These are phyloP conservation scores for Rhynchosporium graminicola DNA, from an alignment of 2,329 filamentous ascomycete species.

Conservation along the genomic window DNA sequence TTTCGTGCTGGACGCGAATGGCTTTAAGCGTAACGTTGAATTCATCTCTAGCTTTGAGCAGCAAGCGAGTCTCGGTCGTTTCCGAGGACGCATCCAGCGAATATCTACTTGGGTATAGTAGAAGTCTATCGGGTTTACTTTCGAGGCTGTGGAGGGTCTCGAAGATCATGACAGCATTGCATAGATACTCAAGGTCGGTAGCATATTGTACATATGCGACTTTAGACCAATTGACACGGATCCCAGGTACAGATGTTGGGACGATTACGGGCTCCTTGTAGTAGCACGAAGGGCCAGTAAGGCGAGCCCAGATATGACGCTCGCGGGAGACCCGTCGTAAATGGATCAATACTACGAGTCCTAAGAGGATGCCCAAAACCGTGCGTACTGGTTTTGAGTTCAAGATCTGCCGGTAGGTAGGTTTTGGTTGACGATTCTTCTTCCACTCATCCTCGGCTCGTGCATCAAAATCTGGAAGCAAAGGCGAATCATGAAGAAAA, in stretches of 20 bases:
- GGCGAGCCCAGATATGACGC: conserved; percentile 15
- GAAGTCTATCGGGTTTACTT: conserved; percentile 48
- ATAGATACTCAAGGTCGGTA: conserved; percentile 50
- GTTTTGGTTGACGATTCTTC: conserved; percentile 23
- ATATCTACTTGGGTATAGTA: conserved; percentile 47
- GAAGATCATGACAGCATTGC: conserved; percentile 54
- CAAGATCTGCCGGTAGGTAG: conserved; percentile 43
- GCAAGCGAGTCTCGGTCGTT: conserved; percentile 40
- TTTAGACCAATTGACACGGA: conserved; percentile 45
- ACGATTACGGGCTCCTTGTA: conserved; percentile 17
- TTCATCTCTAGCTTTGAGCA: conserved; percentile 47
- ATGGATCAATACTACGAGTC: conserved; percentile 12
- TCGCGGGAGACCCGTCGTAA: not conserved
- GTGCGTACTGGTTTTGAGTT: conserved; percentile 22
- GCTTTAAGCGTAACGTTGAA: conserved; percentile 49
- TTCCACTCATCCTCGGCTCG: conserved; percentile 13
- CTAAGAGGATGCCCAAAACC: conserved; percentile 3
- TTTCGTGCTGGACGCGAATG: conserved; percentile 44
- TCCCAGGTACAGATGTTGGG: conserved; percentile 4
- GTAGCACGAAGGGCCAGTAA: conserved; percentile 25
- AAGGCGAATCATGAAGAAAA: conserved; percentile 37
- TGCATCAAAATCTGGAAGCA: conserved; percentile 20
- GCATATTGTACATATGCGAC: conserved; percentile 54
- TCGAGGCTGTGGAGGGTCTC: conserved; percentile 46
- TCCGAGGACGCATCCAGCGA: conserved; percentile 40